Evolutionary conservation across 495 filamentous ascomycete genomes (phyloP), one percentile per base, ranked within the genome.

Genomic region (Paragyromitra xinjiangensis): DNA sequence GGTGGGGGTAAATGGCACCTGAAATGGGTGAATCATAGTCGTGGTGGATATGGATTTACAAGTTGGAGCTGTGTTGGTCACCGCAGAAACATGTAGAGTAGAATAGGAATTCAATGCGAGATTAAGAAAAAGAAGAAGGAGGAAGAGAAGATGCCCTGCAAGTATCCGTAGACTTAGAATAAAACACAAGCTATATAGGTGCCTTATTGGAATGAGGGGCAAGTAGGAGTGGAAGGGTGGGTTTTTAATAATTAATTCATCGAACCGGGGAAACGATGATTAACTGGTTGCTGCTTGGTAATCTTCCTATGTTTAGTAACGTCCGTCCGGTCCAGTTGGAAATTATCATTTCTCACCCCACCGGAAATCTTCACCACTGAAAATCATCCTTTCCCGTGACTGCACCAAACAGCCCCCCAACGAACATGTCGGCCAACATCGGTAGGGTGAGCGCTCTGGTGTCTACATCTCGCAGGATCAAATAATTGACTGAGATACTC

Each of bases 401-500:
- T 55, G 8, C 53, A 56, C 53, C 51, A 19, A 8, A 19, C 26
- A n/a, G 65, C 58, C 45, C 58, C 63, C 12, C 59, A 26, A 40
- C 44, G 62, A 85, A 50, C 63, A 92, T 92, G 90, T 92, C 90
- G 70, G 90, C 91, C 85, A 91, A 87, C 44, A 84, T 91, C 81
- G 91, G 91, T 78, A 85, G 87, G 82, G 91, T 92, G 87, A 78
- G 86, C 78, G n/a, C 16, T 11, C 44, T 59, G 16, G 16, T n/a
- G 12, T 34, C 48, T 19, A 7, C 39, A 24, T 40, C 50, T 16
- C 26, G 29, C 40, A 11, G 19, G 16, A 34, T 61, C 29, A 29
- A 16, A 29, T 8, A 55, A 55, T 58, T 66, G 12, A 69, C 26
- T 56, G 42, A 63, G 53, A 64, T 39, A 24, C 73, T 71, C 55